Evolutionary conservation across 2,329 filamentous ascomycete species (phyloP), one percentile per base, ranked within the genome.

Genomic region (Albophoma yamanashiensis): DNA sequence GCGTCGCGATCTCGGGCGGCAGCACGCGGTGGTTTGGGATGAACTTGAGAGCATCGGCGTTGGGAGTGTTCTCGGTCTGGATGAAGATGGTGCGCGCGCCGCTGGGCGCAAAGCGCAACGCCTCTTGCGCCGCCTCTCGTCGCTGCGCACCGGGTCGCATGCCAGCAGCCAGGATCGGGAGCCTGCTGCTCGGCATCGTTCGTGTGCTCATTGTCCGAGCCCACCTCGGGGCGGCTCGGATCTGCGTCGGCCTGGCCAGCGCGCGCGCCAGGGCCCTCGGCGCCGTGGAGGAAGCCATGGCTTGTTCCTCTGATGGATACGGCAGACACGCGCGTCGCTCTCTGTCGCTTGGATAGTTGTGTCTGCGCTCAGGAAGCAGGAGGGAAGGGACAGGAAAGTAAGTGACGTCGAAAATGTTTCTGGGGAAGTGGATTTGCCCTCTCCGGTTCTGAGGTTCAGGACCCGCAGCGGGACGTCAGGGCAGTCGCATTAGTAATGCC

Each of bases 11-110:
- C 58, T 79, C 79, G 65, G 88, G 81, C 27, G 94, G 93, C 1
- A 99, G 83, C 58, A 99, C 86, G 45, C 84, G 84, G 74, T 91
- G 87, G 76, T 97, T 96, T 2, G 94, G 94, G 45, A 95, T 83
- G 77, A 99, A 99, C 78, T 99, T 99, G 69, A 97, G 82, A 40
- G 92, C 92, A 78, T 97, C 92, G n/a, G 86, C 81, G 75, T 99
- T 99, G 34, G 94, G 94, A 1, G 94, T 99, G 65, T 83, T 84
- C 71, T 97, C 93, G 6, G 93, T 97, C 77, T 99, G 94, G 70
- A 99, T 99, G 79, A 97, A 99, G 74, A 99, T 96, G 31, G 86
- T 92, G 64, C 93, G 87, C 62, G 72, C 73, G 57, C 76, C 76
- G 59, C 69, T 69, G 52, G 22, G 56, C 27, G 34, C 58, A 22